These are phyloP conservation scores for Elongisporangium prolatum DNA, from an alignment of 352 stramenopile genomes.

Conservation along the genomic window DNA sequence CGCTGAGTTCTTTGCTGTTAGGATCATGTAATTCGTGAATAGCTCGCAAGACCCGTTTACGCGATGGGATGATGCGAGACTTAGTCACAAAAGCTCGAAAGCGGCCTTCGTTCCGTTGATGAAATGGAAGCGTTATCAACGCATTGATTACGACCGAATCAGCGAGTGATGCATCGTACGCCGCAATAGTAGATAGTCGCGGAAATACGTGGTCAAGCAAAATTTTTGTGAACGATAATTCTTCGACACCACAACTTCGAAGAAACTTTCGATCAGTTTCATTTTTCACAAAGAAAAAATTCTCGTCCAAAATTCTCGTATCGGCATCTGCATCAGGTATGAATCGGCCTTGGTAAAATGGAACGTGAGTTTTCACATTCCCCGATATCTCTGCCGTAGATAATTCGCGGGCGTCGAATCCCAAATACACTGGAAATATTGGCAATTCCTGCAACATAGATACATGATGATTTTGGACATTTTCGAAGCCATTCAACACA, in stretches of 20 bases:
- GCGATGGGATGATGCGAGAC: constrained; percentile 46
- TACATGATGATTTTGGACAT: constrained; percentile 15
- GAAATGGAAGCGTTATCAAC: constrained; percentile 41
- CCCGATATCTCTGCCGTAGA: background rate
- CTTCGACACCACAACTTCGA: constrained; percentile 38
- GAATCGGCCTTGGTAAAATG: constrained; percentile 16
- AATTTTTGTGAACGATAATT: constrained; percentile 51
- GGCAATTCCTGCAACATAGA: constrained; percentile 1
- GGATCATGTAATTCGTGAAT: constrained; percentile 68
- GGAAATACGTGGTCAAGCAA: constrained; percentile 65
- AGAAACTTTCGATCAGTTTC: constrained; percentile 39
- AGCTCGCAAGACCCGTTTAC: constrained; percentile 39
- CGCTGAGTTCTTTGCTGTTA: constrained; percentile 53
- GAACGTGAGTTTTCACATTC: background rate
- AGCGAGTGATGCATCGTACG: constrained; percentile 25
- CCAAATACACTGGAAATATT: constrained; percentile 2
- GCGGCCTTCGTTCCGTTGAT: constrained; percentile 38
- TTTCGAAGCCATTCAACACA: constrained; percentile 23
- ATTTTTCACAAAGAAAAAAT: constrained; percentile 40
- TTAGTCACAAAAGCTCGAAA: constrained; percentile 47
- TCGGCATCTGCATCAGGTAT: constrained; percentile 41
- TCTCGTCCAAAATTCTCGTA: constrained; percentile 35
- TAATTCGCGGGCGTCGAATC: background rate
- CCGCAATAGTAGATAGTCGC: constrained; percentile 28
- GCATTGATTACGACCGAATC: constrained; percentile 45